Evolutionary conservation across 2,329 filamentous ascomycete genomes (phyloP).

Genomic region (Calonectria hawksworthii): DNA sequence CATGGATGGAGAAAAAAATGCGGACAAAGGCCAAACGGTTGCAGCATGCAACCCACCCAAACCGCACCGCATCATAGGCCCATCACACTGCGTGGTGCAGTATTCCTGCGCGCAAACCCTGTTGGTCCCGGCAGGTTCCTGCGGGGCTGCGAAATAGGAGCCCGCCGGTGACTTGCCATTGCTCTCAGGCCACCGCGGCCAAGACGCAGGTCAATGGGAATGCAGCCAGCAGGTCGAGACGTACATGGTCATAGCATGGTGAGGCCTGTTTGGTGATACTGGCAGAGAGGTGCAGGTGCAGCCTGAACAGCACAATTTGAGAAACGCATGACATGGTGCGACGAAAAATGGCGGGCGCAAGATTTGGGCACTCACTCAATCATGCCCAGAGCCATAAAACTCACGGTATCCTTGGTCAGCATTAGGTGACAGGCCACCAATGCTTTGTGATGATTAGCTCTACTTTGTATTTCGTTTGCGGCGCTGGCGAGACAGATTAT

Average conservation of each 20-base stretch:
- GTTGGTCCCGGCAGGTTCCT: conserved; percentile 18
- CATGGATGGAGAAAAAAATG: background rate
- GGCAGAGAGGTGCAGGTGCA: conserved; percentile 1
- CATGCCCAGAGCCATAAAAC: background rate
- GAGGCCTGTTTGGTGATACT: conserved; percentile 14
- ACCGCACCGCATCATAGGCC: conserved; percentile 11
- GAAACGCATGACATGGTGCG: conserved; percentile 11
- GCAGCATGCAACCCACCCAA: conserved; percentile 5
- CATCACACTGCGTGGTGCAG: conserved; percentile 5
- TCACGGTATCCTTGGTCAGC: background rate
- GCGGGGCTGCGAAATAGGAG: conserved; percentile 15
- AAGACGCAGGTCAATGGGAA: background rate
- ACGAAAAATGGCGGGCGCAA: conserved; percentile 2
- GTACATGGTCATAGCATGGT: conserved; percentile 2
- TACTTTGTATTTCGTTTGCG: background rate
- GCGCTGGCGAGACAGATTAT: background rate
- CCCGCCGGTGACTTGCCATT: conserved; percentile 10
- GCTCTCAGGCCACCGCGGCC: conserved; percentile 1
- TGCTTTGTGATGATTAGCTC: background rate
- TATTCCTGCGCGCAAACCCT: conserved; percentile 14
- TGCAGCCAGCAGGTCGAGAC: conserved; percentile 5
- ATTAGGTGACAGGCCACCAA: background rate
- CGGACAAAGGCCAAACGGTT: background rate
- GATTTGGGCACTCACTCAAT: background rate
- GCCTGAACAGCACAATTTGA: background rate